Base-by-base conservation (phyloP, 345 rosid genomes). In the Linum trigynum region DNA sequence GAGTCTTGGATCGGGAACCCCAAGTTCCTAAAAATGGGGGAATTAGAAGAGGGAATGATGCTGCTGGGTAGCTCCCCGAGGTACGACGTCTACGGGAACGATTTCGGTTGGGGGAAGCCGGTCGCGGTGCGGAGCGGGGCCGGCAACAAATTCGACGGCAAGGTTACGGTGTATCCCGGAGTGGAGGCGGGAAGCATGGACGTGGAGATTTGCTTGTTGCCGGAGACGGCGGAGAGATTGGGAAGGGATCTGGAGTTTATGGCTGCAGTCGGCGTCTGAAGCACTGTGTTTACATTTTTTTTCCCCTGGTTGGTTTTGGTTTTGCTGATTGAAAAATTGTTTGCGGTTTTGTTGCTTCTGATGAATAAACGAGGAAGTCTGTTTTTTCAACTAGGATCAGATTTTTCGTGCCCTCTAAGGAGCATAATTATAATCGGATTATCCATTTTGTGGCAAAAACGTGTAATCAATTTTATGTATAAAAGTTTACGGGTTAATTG, bases 91-190 rank as follows among this genome's bases (percentile, higher is more conserved):
- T 68, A 65, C 9, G 76, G 73, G 2, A 58, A 56, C 15, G 71
- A 68, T 36, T 76, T 72, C 12, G 73, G 76, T 5, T 69, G 73
- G 76, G 79, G 74, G 63, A 68, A 35, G 41, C 71, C 76, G 6
- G 32, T 65, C 45, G 73, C 73, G 9, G 73, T 69, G 14, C 37
- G 76, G 58, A 68, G 76, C 10, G 74, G 74, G 0, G 35, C 51
- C 15, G 63, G 11, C 1, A 71, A 61, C 58, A 59, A 40, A 40
- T 15, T 1, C 15, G 51, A 7, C 53, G 60, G 65, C 40, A 58
- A 59, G 69, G 35, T 64, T 1, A 59, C 68, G 2, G 0, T 70
- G 7, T 65, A 57, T 38, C 55, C 53, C 0, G 69, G 74, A 8
- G 40, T 9, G 3, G 37, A 64, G 36, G 17, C 45, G 45, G 68